These are phyloP conservation scores for Theobroma cacao DNA, from an alignment of 345 rosid genomes.

Conservation along the genomic window DNA sequence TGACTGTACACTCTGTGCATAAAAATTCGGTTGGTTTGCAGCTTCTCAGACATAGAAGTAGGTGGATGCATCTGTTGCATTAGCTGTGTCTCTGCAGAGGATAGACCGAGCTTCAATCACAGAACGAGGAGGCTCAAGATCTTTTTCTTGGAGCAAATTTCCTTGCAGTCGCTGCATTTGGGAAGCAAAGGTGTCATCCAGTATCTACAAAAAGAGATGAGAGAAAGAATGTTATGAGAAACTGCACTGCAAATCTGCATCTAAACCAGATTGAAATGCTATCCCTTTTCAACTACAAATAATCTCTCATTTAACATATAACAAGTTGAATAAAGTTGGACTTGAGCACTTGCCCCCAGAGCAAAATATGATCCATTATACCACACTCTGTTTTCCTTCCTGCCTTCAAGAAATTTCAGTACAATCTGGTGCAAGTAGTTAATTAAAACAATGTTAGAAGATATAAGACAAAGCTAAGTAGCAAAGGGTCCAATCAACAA, in stretches of 20 bases:
- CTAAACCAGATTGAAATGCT: not conserved
- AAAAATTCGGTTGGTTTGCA: too few species aligned
- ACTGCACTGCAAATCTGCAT: not conserved
- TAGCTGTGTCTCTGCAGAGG: conserved; percentile 79
- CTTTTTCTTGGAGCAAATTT: conserved; percentile 85
- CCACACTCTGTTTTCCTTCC: conserved; percentile 89
- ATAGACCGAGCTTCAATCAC: conserved; percentile 94
- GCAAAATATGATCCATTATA: conserved; percentile 92
- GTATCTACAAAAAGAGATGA: conserved; percentile 55
- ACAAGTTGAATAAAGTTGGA: not conserved
- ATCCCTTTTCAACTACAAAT: not conserved
- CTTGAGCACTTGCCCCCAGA: conserved; percentile 66
- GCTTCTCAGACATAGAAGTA: conserved; percentile 59
- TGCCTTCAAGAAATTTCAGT: conserved; percentile 88
- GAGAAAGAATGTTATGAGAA: not conserved
- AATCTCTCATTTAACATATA: not conserved
- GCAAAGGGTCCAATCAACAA: not conserved
- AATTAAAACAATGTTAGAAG: conserved; percentile 1
- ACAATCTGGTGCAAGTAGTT: conserved; percentile 43
- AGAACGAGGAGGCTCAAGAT: conserved; percentile 85
- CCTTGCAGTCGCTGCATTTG: conserved; percentile 92
- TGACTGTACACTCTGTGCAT: not conserved
- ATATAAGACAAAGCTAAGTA: not conserved
- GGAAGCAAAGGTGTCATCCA: conserved; percentile 93
- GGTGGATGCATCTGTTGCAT: conserved; percentile 53